Percentiles rank a stretch among this genome's conserved stretches.
These are phyloP conservation scores for Vigna mungo DNA, from an alignment of 306 rosid species.

Conservation along the genomic window DNA sequence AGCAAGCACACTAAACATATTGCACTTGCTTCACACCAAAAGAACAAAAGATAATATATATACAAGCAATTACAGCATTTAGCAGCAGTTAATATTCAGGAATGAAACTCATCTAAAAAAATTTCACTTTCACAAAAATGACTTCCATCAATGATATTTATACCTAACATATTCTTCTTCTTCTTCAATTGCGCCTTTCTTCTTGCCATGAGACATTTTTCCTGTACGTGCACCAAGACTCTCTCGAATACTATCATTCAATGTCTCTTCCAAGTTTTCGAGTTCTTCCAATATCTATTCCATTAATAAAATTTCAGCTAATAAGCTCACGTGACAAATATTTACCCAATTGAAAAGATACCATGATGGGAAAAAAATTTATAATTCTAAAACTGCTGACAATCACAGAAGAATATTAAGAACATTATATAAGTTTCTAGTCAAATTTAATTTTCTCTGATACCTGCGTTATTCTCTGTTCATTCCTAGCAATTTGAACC, in stretches of 20 bases:
- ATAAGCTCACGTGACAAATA: conserved; percentile 24
- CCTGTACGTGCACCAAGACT: conserved; percentile 88
- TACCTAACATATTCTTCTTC: conserved; percentile 84
- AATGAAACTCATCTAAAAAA: background rate
- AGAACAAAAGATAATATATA: conserved; percentile 3
- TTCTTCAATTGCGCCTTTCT: conserved; percentile 76
- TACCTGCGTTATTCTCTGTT: conserved; percentile 92
- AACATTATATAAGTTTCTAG: conserved; percentile 18
- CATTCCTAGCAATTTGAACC: conserved; percentile 96
- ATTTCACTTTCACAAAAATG: conserved; percentile 1
- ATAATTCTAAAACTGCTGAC: conserved; percentile 14
- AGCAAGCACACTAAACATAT: background rate
- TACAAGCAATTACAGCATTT: conserved; percentile 27
- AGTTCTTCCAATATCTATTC: conserved; percentile 86
- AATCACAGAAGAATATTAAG: conserved; percentile 39
- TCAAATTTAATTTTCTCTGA: conserved; percentile 34
- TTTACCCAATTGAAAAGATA: conserved; percentile 17
- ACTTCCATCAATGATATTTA: background rate
- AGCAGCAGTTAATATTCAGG: conserved; percentile 35
- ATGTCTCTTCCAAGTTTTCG: conserved; percentile 95
- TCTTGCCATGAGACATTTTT: conserved; percentile 65
- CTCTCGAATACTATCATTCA: conserved; percentile 93
- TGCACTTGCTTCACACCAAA: conserved; percentile 11
- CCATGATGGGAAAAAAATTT: background rate
- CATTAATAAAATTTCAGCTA: conserved; percentile 27